Evolutionary conservation across 495 filamentous ascomycete species (phyloP).

Genomic region (Geoglossum glabrum): DNA sequence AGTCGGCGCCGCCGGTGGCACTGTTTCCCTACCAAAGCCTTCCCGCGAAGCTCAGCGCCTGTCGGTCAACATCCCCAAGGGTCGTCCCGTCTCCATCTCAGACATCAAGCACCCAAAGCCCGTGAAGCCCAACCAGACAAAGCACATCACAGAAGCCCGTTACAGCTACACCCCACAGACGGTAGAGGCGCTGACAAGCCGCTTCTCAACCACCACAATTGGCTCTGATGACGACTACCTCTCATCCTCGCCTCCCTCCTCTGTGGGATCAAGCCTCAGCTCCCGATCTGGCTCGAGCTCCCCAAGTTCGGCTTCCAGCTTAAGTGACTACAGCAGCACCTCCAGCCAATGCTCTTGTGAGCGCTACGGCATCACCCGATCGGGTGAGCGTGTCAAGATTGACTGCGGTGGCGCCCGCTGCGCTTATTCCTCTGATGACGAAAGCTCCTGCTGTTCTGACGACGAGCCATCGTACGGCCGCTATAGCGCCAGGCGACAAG

Average conservation of each 20-base stretch:
- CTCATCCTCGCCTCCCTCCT: constrained; percentile 43
- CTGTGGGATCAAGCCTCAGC: constrained; percentile 50
- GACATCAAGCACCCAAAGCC: constrained; percentile 86
- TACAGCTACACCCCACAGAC: constrained; percentile 49
- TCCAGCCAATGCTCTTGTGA: constrained; percentile 43
- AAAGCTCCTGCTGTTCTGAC: constrained; percentile 29
- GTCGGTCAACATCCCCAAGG: constrained; percentile 53
- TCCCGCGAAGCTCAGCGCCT: constrained; percentile 3
- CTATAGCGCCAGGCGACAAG: constrained; percentile 44
- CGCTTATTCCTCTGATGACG: constrained; percentile 45
- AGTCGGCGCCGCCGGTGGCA: background rate
- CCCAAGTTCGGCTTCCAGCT: constrained; percentile 48
- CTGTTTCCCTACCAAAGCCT: background rate
- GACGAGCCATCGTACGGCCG: constrained; percentile 43
- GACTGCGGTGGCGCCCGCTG: constrained; percentile 81
- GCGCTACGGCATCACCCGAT: constrained; percentile 87
- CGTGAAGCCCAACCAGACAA: constrained; percentile 63
- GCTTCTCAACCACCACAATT: constrained; percentile 51
- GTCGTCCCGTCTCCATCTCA: constrained; percentile 66
- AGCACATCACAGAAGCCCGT: constrained; percentile 61
- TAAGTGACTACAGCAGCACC: constrained; percentile 44
- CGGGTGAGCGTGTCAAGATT: constrained; percentile 77
- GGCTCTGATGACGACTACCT: constrained; percentile 36
- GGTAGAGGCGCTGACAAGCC: constrained; percentile 50
- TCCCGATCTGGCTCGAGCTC: constrained; percentile 57